These are phyloP conservation scores for Lactifluus subvellereus DNA, from an alignment of 768 basidiomycete genomes.

Conservation along the genomic window DNA sequence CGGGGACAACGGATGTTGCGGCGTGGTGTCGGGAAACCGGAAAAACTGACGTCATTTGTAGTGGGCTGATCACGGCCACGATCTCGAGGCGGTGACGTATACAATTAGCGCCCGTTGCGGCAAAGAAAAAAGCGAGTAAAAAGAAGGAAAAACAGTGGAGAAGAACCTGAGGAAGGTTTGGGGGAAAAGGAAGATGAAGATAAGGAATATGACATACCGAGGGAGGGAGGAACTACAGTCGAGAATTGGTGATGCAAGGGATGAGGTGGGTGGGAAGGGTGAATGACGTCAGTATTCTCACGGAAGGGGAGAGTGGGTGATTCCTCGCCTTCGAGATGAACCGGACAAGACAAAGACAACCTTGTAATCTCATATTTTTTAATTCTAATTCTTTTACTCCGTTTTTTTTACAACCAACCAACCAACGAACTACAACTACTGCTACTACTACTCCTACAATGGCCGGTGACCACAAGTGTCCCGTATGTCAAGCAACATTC, in stretches of 20 bases:
- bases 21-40: not conserved
- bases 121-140: not conserved
- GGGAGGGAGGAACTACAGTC: not conserved
- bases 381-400: not conserved
- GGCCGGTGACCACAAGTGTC: conserved; percentile 83
- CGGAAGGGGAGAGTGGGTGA: not conserved
- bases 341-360: too few species aligned
- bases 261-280: not conserved
- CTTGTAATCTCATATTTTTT: not conserved
- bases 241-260: not conserved
- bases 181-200: not conserved
- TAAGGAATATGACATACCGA: not conserved
- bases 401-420: not conserved
- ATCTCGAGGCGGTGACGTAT: conserved; percentile 23
- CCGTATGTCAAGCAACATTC: conserved; percentile 82
- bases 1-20: not conserved
- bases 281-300: conserved; percentile 22
- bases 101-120: not conserved
- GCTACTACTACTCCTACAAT: conserved; percentile 33
- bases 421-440: not conserved
- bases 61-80: conserved; percentile 26
- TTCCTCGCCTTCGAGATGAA: too few species aligned
- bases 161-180: not conserved
- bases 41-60: not conserved
- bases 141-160: not conserved